Evolutionary conservation across 352 stramenopile genomes (phyloP), one percentile per base, ranked within the genome.

Genomic region (Pythium sp.): DNA sequence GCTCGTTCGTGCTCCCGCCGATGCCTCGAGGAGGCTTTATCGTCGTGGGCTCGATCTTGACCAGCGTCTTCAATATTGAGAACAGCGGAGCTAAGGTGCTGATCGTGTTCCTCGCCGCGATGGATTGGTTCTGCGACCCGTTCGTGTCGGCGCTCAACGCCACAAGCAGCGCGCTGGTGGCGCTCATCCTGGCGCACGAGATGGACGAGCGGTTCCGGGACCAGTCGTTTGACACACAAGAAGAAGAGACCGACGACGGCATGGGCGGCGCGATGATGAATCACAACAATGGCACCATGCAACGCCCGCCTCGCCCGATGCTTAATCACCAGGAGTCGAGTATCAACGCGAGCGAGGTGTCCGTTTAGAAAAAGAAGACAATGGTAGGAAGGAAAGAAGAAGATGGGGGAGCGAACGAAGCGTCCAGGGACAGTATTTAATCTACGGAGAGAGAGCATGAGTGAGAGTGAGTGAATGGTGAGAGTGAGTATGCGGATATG

Each of bases 61-160:
- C 67, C 24, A 75, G 65, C 62, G 66, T 91, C 0, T 88, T 87
- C 53, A 71, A 69, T n/a, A 51, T 91, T 14, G 41, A 72, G 1
- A 73, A 55, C 18, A 24, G 73, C 38, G 63, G 66, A 46, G 62
- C 62, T 3, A 73, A 58, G 58, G 63, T 67, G 14, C 75, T 91
- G 65, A 20, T 89, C 18, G 63, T 68, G 11, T 85, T 81, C 46
- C 65, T 89, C 24, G 68, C 68, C 11, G 73, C 72, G 2, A 73
- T 92, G 66, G 80, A 89, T 58, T 89, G 78, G 76, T 64, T 92
- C 36, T 81, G 77, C 46, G 77, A 86, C 14, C 84, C 81, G 12
- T 72, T 89, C n/a, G 71, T 88, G 53, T 74, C 78, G 0, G 77
- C 67, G 26, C 68, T 87, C 54, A 90, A 88, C 67, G 73, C 86